Base-by-base conservation (phyloP, 805 yeast genomes). In the Metschnikowia amazonensis region DNA sequence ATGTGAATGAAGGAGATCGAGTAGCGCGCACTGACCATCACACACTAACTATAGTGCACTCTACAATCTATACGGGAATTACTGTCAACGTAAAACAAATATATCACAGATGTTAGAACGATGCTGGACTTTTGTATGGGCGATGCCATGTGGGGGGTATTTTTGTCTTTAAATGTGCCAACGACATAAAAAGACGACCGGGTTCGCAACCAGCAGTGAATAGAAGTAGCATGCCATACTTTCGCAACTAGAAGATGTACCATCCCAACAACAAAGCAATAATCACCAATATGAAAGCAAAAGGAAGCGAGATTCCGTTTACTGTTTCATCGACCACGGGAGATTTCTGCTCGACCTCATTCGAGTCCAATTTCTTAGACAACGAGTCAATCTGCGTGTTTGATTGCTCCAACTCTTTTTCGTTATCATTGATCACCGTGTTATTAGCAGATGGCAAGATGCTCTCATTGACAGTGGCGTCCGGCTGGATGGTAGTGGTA, bases 221-320 rank as follows among this genome's bases (percentile, higher is more conserved):
- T 20, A 21, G 24, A 29, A 20, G 5, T 18, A 27, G 32, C 41
- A 35, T 20, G 18, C 10, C 10, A 18, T 7, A 20, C 27, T 14
- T 36, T 14, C 24, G 11, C 11, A 23, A 45, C 66, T 70, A 82
- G 58, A 81, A 81, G 56, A 84, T 77, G 64, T 82, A 72, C 88
- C 89, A 85, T 43, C 89, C 92, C 51, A 84, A 66, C 77, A 69
- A 56, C 81, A 87, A 62, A 74, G 75, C 66, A 50, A 70, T 50
- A 40, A 72, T 69, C 60, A 62, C 73, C 63, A 65, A 79, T 54
- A 52, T 74, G 62, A 52, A 56, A 23, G 84, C 82, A 43, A 76
- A 63, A 25, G 81, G 80, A 33, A 79, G 65, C 17, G 86, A 75
- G 36, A 84, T 67, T 13, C 81, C 83, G 48, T 58, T 62, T 41